Conservation (phyloP, 768 basidiomycete genomes). For the Boletus sensibilis region DNA sequence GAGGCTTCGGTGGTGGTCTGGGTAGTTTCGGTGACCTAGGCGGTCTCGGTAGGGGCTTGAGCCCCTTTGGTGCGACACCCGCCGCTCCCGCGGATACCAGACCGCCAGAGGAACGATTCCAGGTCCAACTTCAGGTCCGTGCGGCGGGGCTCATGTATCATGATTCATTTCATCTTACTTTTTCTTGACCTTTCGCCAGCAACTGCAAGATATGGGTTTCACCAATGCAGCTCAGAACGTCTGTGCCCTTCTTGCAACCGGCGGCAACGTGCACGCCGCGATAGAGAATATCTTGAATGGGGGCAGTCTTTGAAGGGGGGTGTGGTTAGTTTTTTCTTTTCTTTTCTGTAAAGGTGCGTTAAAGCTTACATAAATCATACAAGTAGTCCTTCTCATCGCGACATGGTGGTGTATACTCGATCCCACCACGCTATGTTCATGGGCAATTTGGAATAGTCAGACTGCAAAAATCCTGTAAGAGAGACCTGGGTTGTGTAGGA, state of each 20-base stretch:
- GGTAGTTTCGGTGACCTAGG: constrained; percentile 30
- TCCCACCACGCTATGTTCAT: too few species aligned
- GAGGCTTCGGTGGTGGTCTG: neutral
- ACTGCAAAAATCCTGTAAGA: too few species aligned
- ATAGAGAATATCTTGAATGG: constrained; percentile 90
- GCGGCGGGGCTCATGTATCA: neutral
- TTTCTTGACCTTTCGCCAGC: constrained; percentile 44
- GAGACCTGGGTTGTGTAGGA: too few species aligned
- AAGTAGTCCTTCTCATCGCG: too few species aligned
- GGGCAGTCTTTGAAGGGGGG: constrained; percentile 45
- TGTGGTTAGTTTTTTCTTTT: neutral
- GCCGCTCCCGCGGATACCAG: constrained; percentile 60
- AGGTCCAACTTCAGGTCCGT: constrained; percentile 74
- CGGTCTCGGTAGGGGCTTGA: constrained; percentile 29
- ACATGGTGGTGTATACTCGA: too few species aligned
- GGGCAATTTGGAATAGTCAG: too few species aligned
- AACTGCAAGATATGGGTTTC: constrained; percentile 96
- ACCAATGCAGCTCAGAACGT: constrained; percentile 87
- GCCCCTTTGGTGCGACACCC: constrained; percentile 21
- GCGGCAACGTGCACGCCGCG: constrained; percentile 89
- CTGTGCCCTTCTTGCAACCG: constrained; percentile 84
- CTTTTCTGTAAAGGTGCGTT: neutral
- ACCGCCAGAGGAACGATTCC: constrained; percentile 89
- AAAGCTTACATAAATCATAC: too few species aligned
- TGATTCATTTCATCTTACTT: neutral